Base-by-base conservation (phyloP, 2,329 filamentous ascomycete species). In the Emergomyces pasteurianus region DNA sequence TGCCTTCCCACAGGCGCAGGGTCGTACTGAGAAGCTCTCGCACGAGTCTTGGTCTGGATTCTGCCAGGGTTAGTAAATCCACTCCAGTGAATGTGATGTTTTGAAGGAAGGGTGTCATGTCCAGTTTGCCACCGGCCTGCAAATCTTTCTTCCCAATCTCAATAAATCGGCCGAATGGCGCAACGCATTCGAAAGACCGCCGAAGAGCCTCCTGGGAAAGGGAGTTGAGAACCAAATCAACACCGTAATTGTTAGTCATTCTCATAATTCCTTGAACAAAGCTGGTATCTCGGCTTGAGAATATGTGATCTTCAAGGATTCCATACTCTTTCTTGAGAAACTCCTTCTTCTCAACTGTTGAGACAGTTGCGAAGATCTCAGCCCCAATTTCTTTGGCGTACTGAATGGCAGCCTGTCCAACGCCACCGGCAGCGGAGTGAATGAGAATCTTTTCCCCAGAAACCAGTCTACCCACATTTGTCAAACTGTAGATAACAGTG, bases 391-490 rank as follows among this genome's bases (percentile, higher is more conserved):
- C 54, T 34, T 65, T 62, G 5, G 66, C 62, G 10, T 68, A 49
- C 46, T 63, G 56, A n/a, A 70, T 66, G 3, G 65, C 65, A 6
- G 69, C 68, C 49, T 69, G 65, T 0, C 69, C 68, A 26, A 69
- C 63, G 12, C 62, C 67, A 42, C 67, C 67, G 7, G 67, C 62
- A 1, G 65, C 68, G n/a, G 61, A 63, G 54, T 70, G 67, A 47
- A 71, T 67, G 2, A 71, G 62, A 26, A 71, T 62, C 4, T 43
- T 64, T 42, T 69, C 63, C 3, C 60, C 62, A 49, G 60, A 43
- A 14, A 46, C 26, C 3, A 69, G 31, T n/a, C 58, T 60, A 2
- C 65, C 69, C 10, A 66, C 42, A 40, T 67, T 43, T 14, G 64
- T 23, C 6, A 70, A 58, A 12, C 62, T 62, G 50, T 67, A 63